A percentile compares a stretch with the other conserved stretches of the same genome.
Conservation (phyloP, 352 stramenopile species). For the Discostella stelligera region DNA sequence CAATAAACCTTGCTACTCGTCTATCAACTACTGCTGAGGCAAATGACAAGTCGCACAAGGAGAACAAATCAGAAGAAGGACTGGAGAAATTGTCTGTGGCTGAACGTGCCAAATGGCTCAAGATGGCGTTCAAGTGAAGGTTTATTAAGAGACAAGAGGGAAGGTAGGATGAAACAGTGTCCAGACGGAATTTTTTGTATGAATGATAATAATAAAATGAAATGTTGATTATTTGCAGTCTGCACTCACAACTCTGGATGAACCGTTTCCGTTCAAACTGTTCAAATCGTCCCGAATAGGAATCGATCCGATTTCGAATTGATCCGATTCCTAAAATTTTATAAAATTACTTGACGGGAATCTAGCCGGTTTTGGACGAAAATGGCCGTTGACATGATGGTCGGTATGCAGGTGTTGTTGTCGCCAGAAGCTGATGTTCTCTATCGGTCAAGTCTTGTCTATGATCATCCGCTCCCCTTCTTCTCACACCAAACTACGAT, state of each 20-base stretch:
- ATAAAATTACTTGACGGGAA: too few relatives aligned
- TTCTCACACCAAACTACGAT: neutral
- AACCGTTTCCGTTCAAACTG: too few relatives aligned
- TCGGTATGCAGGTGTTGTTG: too few relatives aligned
- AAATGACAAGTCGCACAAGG: neutral
- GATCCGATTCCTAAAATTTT: too few relatives aligned
- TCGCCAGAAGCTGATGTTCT: conserved; percentile 28
- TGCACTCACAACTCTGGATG: too few relatives aligned
- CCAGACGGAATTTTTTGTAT: too few relatives aligned
- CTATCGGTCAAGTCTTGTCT: neutral
- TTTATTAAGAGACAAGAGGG: neutral
- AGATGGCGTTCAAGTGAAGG: conserved; percentile 18
- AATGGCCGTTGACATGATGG: too few relatives aligned
- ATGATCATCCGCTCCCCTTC: neutral
- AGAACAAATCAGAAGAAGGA: neutral
- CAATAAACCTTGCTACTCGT: neutral
- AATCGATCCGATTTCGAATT: too few relatives aligned
- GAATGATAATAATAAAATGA: too few relatives aligned
- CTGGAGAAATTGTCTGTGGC: conserved; percentile 21
- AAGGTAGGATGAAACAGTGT: neutral
- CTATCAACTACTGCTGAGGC: neutral
- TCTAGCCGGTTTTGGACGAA: too few relatives aligned
- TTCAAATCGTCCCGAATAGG: too few relatives aligned
- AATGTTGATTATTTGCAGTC: too few relatives aligned
- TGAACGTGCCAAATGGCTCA: conserved; percentile 33